Percentiles rank a stretch among this genome's conserved stretches.
Conservation (phyloP, 306 rosid species). For the Carpinus viminea region DNA sequence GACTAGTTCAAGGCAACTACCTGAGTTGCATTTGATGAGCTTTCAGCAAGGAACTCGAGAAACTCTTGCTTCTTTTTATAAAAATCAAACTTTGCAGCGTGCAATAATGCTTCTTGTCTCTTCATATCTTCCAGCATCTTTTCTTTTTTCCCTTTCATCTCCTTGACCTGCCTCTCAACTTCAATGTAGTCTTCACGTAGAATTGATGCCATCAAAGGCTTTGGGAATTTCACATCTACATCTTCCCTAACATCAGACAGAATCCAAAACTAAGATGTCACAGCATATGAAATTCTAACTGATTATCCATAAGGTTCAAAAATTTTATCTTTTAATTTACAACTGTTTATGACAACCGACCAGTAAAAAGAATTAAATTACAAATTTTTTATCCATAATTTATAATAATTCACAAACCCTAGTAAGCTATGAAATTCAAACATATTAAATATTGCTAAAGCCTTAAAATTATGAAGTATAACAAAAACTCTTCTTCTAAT, state of each 20-base stretch:
- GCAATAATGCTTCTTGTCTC: constrained; percentile 61
- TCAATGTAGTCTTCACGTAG: constrained; percentile 42
- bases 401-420: background rate
- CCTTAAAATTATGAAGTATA: background rate
- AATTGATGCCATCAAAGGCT: constrained; percentile 34
- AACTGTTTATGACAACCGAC: background rate
- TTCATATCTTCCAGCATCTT: constrained; percentile 58
- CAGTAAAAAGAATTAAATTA: background rate
- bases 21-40: constrained; percentile 75
- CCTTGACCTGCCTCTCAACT: constrained; percentile 60
- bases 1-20: constrained; percentile 32
- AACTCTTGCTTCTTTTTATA: constrained; percentile 64
- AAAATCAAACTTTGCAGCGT: constrained; percentile 55
- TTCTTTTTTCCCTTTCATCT: constrained; percentile 58
- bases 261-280: constrained; percentile 13
- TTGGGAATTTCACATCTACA: constrained; percentile 69
- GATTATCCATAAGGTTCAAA: constrained; percentile 10
- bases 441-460: background rate
- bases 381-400: too few species aligned
- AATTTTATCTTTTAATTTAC: constrained; percentile 18
- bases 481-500: background rate
- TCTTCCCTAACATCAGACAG: constrained; percentile 66
- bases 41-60: constrained; percentile 63
- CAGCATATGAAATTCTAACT: background rate
- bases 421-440: background rate